These are phyloP conservation scores for Manihot esculenta DNA, from an alignment of 441 rosid species.

Conservation along the genomic window DNA sequence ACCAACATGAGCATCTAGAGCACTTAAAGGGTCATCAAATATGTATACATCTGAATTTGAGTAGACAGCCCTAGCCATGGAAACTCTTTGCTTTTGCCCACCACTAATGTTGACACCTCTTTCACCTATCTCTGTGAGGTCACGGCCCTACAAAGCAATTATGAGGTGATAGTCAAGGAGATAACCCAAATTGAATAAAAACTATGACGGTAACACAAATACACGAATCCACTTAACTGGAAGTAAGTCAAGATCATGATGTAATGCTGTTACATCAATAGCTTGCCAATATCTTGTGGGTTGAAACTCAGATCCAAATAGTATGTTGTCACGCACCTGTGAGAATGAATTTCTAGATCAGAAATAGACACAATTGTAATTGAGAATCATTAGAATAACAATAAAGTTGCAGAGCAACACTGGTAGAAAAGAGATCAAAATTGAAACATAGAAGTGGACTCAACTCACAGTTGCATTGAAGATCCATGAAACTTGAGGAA, in stretches of 20 bases:
- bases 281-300: constrained; percentile 66
- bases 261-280: constrained; percentile 73
- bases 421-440: background rate
- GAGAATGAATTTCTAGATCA: constrained; percentile 19
- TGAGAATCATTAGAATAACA: constrained; percentile 7
- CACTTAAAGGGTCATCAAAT: constrained; percentile 98
- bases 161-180: constrained; percentile 15
- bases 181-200: constrained; percentile 21
- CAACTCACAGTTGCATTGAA: constrained; percentile 90
- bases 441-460: constrained; percentile 7
- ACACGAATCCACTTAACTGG: constrained; percentile 62
- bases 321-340: constrained; percentile 87
- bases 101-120: constrained; percentile 99
- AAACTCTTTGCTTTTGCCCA: constrained; percentile 98
- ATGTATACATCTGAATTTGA: constrained; percentile 85
- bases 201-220: constrained; percentile 11
- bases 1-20: constrained; percentile 94
- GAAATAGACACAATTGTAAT: background rate
- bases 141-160: constrained; percentile 63
- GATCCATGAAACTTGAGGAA: constrained; percentile 99
- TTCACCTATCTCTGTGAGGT: constrained; percentile 94
- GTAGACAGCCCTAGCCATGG: constrained; percentile 97
- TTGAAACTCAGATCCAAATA: constrained; percentile 77
- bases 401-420: background rate
- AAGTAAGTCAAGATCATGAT: constrained; percentile 84